Percentiles rank a stretch among this genome's conserved stretches.
These are phyloP conservation scores for Penicillium polonicum DNA, from an alignment of 2,329 filamentous ascomycete species.

Conservation along the genomic window DNA sequence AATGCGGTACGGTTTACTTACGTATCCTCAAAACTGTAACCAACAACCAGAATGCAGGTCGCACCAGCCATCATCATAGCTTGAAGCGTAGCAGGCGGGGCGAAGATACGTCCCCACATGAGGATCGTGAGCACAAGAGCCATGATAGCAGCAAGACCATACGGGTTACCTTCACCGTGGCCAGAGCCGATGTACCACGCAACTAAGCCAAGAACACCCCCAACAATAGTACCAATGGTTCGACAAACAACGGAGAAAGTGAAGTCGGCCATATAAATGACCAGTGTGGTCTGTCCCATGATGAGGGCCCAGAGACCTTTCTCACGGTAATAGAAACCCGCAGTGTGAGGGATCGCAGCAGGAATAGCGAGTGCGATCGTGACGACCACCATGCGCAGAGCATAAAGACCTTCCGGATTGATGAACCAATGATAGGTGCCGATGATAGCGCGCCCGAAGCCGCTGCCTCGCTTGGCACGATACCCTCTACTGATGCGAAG, in stretches of 20 bases:
- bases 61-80: conserved; percentile 42
- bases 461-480: conserved; percentile 26
- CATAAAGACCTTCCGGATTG: conserved; percentile 48
- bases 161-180: conserved; percentile 49
- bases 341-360: conserved; percentile 42
- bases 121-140: conserved; percentile 34
- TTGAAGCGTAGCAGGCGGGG: conserved; percentile 31
- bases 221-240: conserved; percentile 46
- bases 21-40: conserved; percentile 50
- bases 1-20: conserved; percentile 14
- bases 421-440: conserved; percentile 44
- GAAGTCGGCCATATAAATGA: conserved; percentile 54
- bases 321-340: conserved; percentile 54
- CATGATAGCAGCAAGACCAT: conserved; percentile 49
- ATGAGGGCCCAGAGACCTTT: conserved; percentile 56
- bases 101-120: conserved; percentile 39
- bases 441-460: conserved; percentile 29
- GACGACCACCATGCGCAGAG: conserved; percentile 49
- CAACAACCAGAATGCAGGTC: conserved; percentile 48
- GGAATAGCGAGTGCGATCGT: conserved; percentile 49
- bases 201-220: conserved; percentile 49
- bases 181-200: conserved; percentile 56
- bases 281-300: conserved; percentile 50
- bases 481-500: conserved; percentile 41
- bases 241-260: conserved; percentile 48